Conservation (phyloP, 2,329 filamentous ascomycete species). For the Clarireedia monteithiana region DNA sequence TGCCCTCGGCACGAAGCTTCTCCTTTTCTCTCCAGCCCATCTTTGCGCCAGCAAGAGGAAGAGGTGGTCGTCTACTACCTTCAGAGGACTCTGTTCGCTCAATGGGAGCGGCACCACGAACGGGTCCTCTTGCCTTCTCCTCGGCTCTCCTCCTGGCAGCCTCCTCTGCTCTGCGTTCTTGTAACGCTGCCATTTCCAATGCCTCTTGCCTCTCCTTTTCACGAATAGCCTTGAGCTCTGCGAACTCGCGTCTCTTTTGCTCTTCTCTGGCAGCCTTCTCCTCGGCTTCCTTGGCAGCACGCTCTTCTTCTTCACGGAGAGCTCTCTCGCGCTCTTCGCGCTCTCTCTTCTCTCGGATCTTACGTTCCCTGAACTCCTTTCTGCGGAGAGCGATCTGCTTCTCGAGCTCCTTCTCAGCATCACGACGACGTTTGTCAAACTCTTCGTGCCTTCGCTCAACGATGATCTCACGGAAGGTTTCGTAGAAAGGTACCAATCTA, state of each 20-base stretch:
- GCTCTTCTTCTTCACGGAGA: constrained; percentile 79
- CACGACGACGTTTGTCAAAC: constrained; percentile 88
- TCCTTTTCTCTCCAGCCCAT: constrained; percentile 62
- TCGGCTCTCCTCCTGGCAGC: constrained; percentile 68
- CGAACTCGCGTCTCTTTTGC: constrained; percentile 64
- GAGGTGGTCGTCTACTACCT: constrained; percentile 29
- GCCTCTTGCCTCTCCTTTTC: constrained; percentile 62
- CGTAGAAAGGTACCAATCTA: constrained; percentile 77
- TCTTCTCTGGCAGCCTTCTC: constrained; percentile 75
- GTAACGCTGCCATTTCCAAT: constrained; percentile 56
- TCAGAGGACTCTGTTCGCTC: constrained; percentile 29
- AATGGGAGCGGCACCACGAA: constrained; percentile 34
- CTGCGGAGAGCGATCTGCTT: constrained; percentile 81
- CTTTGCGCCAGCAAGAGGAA: constrained; percentile 52
- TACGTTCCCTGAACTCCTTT: constrained; percentile 80
- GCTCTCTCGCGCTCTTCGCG: constrained; percentile 75
- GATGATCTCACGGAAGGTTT: constrained; percentile 72
- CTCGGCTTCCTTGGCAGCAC: constrained; percentile 71
- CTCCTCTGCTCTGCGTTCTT: constrained; percentile 81
- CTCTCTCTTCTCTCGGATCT: constrained; percentile 75
- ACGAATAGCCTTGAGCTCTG: constrained; percentile 57
- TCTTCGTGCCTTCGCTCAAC: constrained; percentile 85
- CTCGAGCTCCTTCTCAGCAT: constrained; percentile 88
- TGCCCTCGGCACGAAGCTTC: constrained; percentile 36
- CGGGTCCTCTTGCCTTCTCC: constrained; percentile 36